These are phyloP conservation scores for Panaeolus papilionaceus DNA, from an alignment of 768 basidiomycete genomes.

Conservation along the genomic window DNA sequence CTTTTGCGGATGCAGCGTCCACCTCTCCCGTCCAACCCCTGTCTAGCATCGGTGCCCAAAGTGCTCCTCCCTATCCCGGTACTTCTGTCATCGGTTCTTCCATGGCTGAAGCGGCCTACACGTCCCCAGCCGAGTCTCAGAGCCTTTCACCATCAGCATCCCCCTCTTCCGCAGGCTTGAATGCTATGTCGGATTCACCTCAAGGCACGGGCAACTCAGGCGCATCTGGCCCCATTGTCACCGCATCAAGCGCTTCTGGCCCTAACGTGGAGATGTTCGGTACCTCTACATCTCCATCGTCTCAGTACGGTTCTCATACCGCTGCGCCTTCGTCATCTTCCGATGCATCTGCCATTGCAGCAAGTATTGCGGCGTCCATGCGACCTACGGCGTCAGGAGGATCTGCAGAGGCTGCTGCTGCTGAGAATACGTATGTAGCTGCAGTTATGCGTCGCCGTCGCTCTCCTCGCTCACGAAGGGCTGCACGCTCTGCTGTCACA, in stretches of 20 bases:
- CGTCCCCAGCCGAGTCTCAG: not conserved
- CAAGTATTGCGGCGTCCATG: conserved; percentile 34
- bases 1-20: conserved; percentile 5
- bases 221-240: not conserved
- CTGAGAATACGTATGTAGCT: conserved; percentile 13
- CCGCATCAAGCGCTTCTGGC: not conserved
- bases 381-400: not conserved
- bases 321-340: conserved; percentile 27
- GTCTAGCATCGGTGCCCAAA: conserved; percentile 4
- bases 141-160: not conserved
- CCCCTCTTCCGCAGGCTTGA: not conserved
- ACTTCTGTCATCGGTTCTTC: conserved; percentile 16
- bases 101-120: conserved; percentile 11
- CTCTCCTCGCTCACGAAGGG: conserved; percentile 32
- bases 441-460: conserved; percentile 8
- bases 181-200: conserved; percentile 11
- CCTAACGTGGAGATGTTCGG: conserved; percentile 9
- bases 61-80: conserved; percentile 17
- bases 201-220: not conserved
- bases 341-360: conserved; percentile 35
- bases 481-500: conserved; percentile 23
- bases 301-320: conserved; percentile 18
- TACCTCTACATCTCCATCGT: conserved; percentile 11
- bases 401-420: conserved; percentile 22
- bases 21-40: conserved; percentile 16